A percentile compares a stretch with the other conserved stretches of the same genome.
Conservation (phyloP, 2,329 filamentous ascomycete species). For the Cercospora sojina region DNA sequence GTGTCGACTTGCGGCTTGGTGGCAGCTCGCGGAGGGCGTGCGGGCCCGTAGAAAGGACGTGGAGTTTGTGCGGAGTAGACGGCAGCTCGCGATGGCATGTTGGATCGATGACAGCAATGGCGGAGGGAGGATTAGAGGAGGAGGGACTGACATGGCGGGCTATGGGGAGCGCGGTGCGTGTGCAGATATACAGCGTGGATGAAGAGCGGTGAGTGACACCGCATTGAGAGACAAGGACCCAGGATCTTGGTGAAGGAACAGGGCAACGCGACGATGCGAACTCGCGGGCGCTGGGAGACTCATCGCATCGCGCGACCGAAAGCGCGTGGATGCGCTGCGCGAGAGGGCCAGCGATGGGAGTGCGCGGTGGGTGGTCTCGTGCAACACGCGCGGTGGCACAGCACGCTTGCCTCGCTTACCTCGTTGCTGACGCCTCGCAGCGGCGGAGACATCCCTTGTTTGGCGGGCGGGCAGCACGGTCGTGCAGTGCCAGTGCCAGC, state of each 20-base stretch:
- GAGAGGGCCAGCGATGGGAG: neutral
- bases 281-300: neutral
- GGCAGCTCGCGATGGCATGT: conserved; percentile 21
- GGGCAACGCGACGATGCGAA: conserved; percentile 3
- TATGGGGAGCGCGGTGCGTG: conserved; percentile 3
- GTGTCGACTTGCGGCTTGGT: neutral
- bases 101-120: conserved; percentile 8
- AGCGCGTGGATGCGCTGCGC: conserved; percentile 18
- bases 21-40: conserved; percentile 7
- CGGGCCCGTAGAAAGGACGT: conserved; percentile 19
- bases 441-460: conserved; percentile 1
- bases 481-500: neutral
- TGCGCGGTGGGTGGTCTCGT: conserved; percentile 14
- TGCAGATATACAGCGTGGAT: conserved; percentile 6
- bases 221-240: conserved; percentile 19
- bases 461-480: neutral
- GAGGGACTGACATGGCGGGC: conserved; percentile 6
- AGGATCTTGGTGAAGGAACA: conserved; percentile 5
- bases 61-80: conserved; percentile 16
- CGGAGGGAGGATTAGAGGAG: conserved; percentile 5
- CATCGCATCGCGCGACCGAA: conserved; percentile 1
- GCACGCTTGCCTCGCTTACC: conserved; percentile 1
- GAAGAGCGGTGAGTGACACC: conserved; percentile 23
- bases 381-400: neutral
- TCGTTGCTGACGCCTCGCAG: neutral